Conservation (phyloP, 1,284 basidiomycete species). For the Tylopilus orsonianus region DNA sequence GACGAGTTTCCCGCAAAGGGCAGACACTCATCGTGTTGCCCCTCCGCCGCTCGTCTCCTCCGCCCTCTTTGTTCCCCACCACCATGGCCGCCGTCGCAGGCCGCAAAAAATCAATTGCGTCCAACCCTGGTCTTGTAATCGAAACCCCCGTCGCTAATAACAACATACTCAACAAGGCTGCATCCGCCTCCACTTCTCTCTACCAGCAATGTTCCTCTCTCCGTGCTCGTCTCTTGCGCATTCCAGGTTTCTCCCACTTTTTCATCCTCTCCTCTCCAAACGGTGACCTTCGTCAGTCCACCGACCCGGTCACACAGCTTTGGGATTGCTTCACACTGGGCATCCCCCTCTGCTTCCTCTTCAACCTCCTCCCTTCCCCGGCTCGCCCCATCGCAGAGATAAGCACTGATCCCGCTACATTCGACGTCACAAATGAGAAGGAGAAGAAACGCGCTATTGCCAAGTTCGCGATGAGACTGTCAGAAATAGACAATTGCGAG, state of each 20-base stretch:
- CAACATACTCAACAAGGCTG: slow-evolving; percentile 83
- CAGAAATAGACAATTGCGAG: slow-evolving; percentile 64
- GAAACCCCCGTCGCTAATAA: slow-evolving; percentile 74
- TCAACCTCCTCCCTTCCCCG: slow-evolving; percentile 81
- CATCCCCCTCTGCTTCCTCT: slow-evolving; percentile 91
- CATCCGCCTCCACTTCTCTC: slow-evolving; percentile 77
- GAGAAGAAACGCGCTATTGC: slow-evolving; percentile 80
- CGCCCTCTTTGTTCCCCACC: slow-evolving; percentile 8
- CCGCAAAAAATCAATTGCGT: slow-evolving; percentile 81
- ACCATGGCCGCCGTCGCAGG: slow-evolving; percentile 67
- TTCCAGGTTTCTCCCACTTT: slow-evolving; percentile 69
- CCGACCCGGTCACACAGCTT: slow-evolving; percentile 88
- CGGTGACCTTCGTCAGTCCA: slow-evolving; percentile 65
- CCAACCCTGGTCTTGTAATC: slow-evolving; percentile 62
- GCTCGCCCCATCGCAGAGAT: slow-evolving; percentile 63
- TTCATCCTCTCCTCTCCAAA: slow-evolving; percentile 57
- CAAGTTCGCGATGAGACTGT: slow-evolving; percentile 74
- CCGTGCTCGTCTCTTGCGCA: slow-evolving; percentile 70
- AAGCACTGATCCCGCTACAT: slow-evolving; percentile 64
- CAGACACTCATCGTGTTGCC: slow-evolving; percentile 10
- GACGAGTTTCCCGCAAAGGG: slow-evolving; percentile 17
- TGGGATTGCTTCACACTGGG: slow-evolving; percentile 94
- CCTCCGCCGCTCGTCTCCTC: not conserved
- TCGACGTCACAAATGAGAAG: slow-evolving; percentile 70
- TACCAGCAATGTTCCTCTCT: slow-evolving; percentile 85